Conservation (phyloP, 2,329 filamentous ascomycete species). For the Alternaria viburni region DNA sequence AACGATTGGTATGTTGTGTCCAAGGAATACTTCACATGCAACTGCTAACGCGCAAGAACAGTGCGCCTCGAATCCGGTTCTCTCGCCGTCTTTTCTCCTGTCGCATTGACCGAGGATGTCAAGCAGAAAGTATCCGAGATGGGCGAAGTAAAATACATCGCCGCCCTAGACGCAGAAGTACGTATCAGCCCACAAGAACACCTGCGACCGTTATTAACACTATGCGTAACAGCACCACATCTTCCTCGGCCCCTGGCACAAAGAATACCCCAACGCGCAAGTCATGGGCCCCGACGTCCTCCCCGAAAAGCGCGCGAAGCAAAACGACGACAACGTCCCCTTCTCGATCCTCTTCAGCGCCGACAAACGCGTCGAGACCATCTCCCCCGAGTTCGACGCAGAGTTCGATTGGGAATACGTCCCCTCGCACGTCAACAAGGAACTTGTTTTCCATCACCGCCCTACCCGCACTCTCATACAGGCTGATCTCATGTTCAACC, state of each 20-base stretch:
- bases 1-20: slow-evolving; percentile 70
- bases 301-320: slow-evolving; percentile 76
- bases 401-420: slow-evolving; percentile 90
- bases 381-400: slow-evolving; percentile 79
- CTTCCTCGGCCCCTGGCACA: slow-evolving; percentile 84
- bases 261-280: slow-evolving; percentile 77
- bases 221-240: slow-evolving; percentile 75
- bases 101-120: slow-evolving; percentile 79
- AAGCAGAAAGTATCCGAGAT: slow-evolving; percentile 65
- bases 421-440: slow-evolving; percentile 78
- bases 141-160: slow-evolving; percentile 78
- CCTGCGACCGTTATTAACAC: no score
- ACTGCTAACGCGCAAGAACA: slow-evolving; percentile 43
- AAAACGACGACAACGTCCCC: slow-evolving; percentile 62
- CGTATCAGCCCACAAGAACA: not conserved
- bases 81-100: slow-evolving; percentile 90
- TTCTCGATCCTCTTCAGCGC: slow-evolving; percentile 69
- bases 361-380: slow-evolving; percentile 50
- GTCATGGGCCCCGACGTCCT: slow-evolving; percentile 85
- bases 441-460: slow-evolving; percentile 85
- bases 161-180: slow-evolving; percentile 81
- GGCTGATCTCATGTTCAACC: slow-evolving; percentile 90
- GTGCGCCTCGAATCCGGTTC: slow-evolving; percentile 79
- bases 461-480: slow-evolving; percentile 81
- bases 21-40: not conserved